Base-by-base conservation (phyloP, 2,329 filamentous ascomycete species). In the Alternaria burnsii region DNA sequence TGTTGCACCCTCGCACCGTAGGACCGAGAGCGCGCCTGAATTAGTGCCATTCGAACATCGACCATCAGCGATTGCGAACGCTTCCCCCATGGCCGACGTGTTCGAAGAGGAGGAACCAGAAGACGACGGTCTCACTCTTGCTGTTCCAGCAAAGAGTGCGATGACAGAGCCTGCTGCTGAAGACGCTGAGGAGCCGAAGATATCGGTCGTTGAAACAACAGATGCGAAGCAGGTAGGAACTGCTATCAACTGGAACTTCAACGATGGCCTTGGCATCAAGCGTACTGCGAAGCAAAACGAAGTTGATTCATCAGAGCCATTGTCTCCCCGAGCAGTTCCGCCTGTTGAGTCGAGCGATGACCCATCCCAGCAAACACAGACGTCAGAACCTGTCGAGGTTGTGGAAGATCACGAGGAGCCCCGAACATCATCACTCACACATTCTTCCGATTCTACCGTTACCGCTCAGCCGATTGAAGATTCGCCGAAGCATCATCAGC, bases 41-140 rank as follows among this genome's bases (percentile, higher is more conserved):
- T 86, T 94, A 77, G 88, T 87, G 12, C 89, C 91, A 0, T 94
- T 94, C 69, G 91, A 94, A 57, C 80, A 73, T 18, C 81, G 61
- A 82, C 81, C 41, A 24, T 70, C 72, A 7, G 63, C 72, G 48
- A 66, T 89, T 52, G 86, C 85, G 40, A 90, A 88, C 75, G 87
- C 86, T 66, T 88, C 89, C 0, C 89, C 89, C 0, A 94, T 95
- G 91, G 91, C 89, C 0, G 92, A 94, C 73, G 92, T 95, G 1
- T 95, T 94, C 65, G 92, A 95, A 73, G 92, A 94, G 69, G 91
- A 94, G 28, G 91, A 93, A 65, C 75, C 75, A 14, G 89, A 92
- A 69, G 84, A 88, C 12, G 80, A 82, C 12, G 40, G 20, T 63
- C 80, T 80, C 66, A 53, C 55, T 22, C 80, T 80, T 67, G 51